phyloP scores from a whole-genome alignment of 1,284 basidiomycete species.

The Leccinum solheimii region DNA sequence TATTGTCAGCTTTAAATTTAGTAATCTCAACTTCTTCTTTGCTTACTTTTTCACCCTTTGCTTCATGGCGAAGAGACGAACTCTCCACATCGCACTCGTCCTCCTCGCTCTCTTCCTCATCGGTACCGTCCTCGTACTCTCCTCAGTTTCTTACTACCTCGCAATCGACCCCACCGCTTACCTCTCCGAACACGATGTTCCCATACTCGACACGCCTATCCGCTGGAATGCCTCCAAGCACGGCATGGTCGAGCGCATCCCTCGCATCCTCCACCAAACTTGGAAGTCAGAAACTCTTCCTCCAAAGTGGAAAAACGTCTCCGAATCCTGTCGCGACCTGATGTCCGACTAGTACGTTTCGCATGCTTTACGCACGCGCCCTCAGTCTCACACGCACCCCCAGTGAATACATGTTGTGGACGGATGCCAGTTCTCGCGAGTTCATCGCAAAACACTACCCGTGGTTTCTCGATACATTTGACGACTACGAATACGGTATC shows the following conservation, averaged over 20 bases:
- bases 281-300: slow-evolving; percentile 95
- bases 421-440: slow-evolving; percentile 85
- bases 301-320: slow-evolving; percentile 77
- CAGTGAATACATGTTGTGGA: slow-evolving; percentile 97
- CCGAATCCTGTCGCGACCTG: slow-evolving; percentile 80
- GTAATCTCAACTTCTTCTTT: neutral
- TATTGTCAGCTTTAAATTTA: neutral
- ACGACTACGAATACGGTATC: slow-evolving; percentile 91
- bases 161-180: slow-evolving; percentile 79
- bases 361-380: slow-evolving; percentile 16
- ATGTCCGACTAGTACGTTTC: slow-evolving; percentile 91
- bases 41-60: slow-evolving; percentile 16
- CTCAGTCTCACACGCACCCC: slow-evolving; percentile 15
- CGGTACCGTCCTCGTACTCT: slow-evolving; percentile 91
- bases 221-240: slow-evolving; percentile 63
- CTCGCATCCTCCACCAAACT: slow-evolving; percentile 96
- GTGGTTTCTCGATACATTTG: slow-evolving; percentile 92
- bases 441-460: slow-evolving; percentile 89
- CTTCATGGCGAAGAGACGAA: slow-evolving; percentile 59
- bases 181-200: slow-evolving; percentile 78
- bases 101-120: slow-evolving; percentile 83
- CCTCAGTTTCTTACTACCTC: slow-evolving; percentile 89
- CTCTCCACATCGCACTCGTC: slow-evolving; percentile 69
- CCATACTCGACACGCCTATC: slow-evolving; percentile 50
- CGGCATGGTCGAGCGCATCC: slow-evolving; percentile 71